Base-by-base conservation (phyloP, 192 early-diverging fungal species). In the Linnemannia elongata region DNA sequence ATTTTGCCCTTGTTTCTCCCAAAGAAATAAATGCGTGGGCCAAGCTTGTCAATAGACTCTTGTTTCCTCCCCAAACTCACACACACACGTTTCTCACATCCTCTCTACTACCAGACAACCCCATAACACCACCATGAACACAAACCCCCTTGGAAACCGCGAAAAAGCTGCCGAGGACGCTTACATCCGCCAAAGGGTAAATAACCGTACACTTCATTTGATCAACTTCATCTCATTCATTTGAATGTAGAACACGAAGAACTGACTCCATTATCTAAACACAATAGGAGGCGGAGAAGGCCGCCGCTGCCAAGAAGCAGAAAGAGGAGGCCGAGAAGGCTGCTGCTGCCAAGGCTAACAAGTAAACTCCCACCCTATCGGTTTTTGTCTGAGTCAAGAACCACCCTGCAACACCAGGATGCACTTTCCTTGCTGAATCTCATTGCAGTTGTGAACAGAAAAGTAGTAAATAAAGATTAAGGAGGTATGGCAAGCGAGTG, bases 151-250 rank as follows among this genome's bases (percentile, higher is more conserved):
- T 18, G 74, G 52, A 22, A 71, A 74, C 13, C 84, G 78, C 52
- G 83, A 68, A 41, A 78, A 27, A 36, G 49, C 78, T 38, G 79
- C 79, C 13, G 84, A 86, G 44, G 84, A 80, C n/a, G 45, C 80
- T 33, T 86, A 81, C 74, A 86, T 86, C 33, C 84, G 79, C 75
- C 44, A 86, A 71, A 75, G 84, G 24, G 79, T 86, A 78, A 78
- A 15, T 27, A 24, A 55, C 17, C 55, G 66, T 44, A 24, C 42
- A 33, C 3, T 41, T 42, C 24, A n/a, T 35, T 33, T n/a, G 42
- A 57, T 82, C 42, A 27, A 33, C 69, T 0, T 66, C 30, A 33
- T 12, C 27, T 66, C 55, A 27, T 27, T 60, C 60, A 33, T 13
- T 22, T 52, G 18, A 6, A 52, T 52, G 49, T 18, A 15, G 33